Evolutionary conservation across 2,329 filamentous ascomycete genomes (phyloP), one percentile per base, ranked within the genome.

Genomic region (Paraphaeosphaeria sporulosa): DNA sequence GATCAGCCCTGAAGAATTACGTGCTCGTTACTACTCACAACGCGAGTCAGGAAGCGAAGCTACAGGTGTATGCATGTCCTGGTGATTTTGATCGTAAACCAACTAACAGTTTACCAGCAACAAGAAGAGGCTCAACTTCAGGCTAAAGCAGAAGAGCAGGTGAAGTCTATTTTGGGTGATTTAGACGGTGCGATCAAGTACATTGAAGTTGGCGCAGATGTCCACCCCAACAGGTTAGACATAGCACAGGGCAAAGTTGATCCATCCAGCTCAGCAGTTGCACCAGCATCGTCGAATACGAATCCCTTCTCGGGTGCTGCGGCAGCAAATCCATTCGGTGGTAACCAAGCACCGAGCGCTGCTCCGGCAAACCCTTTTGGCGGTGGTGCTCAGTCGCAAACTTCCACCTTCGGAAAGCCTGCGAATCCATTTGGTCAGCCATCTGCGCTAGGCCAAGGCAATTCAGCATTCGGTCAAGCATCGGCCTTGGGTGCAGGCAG

Each of bases 1-100:
- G 76, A 90, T 93, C 76, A 96, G 93, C 71, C 90, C 91, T 43
- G 94, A 98, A 76, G 94, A 98, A 78, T 86, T 96, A 74, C 86
- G 93, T 52, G 74, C 94, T 30, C 80, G 82, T 23, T 89, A 93
- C 72, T 94, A 94, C 71, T 82, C 88, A 55, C 86, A 86, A 1
- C 81, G 83, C 43, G 84, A 86, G 9, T 72, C 84, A 8, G 90
- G 91, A 1, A 90, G 89, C 58, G 78, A 83, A 53, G 76, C 84
- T 57, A 77, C 80, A 64, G 85, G 84, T 30, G 79, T 87, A 82
- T 79, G 72, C 70, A 27, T 13, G 44, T 17, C 15, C 44, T 30
- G 8, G 6, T 21, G 19, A 1, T 13, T 19, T 46, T 17, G 12
- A 12, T 2, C 10, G 2, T 2, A 23, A 23, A 17, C 12, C n/a